Conservation (phyloP, 106 monocot species). For the Triglochin maritima region DNA sequence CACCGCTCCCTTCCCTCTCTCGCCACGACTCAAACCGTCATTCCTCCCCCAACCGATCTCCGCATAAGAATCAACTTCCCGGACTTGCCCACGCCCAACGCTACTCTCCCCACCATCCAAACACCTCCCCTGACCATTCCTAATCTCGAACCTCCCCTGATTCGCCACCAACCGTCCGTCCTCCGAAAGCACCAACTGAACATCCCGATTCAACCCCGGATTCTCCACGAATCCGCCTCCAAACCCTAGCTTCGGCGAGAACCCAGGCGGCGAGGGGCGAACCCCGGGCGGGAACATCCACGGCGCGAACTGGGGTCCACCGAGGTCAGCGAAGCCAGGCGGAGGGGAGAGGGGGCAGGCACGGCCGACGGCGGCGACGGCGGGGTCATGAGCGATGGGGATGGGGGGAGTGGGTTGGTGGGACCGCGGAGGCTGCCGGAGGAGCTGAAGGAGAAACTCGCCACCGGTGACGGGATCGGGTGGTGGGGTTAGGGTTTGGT, state of each 20-base stretch:
- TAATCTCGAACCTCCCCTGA: not conserved
- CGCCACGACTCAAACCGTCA: not conserved
- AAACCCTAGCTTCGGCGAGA: constrained; percentile 6
- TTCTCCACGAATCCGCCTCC: not conserved
- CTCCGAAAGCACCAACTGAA: not conserved
- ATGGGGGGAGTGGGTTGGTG: not conserved
- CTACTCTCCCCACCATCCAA: not conserved
- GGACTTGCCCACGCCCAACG: not conserved
- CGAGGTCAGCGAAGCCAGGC: not conserved
- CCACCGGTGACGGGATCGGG: not conserved
- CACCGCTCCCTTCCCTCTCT: not conserved
- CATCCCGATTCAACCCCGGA: not conserved
- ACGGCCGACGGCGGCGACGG: constrained; percentile 20
- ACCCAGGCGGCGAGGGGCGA: not conserved
- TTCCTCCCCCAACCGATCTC: not conserved
- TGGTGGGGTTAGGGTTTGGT: not conserved
- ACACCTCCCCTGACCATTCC: not conserved
- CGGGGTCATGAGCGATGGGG: constrained; percentile 20
- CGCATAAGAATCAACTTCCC: not conserved
- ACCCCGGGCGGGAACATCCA: not conserved
- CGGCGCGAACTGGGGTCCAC: not conserved
- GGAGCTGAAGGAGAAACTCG: constrained; percentile 5
- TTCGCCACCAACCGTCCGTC: not conserved
- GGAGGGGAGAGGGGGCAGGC: constrained; percentile 8
- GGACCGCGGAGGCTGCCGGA: constrained; percentile 5